Evolutionary conservation across 768 basidiomycete genomes (phyloP).

Genomic region (Fistulinella prunicolor): DNA sequence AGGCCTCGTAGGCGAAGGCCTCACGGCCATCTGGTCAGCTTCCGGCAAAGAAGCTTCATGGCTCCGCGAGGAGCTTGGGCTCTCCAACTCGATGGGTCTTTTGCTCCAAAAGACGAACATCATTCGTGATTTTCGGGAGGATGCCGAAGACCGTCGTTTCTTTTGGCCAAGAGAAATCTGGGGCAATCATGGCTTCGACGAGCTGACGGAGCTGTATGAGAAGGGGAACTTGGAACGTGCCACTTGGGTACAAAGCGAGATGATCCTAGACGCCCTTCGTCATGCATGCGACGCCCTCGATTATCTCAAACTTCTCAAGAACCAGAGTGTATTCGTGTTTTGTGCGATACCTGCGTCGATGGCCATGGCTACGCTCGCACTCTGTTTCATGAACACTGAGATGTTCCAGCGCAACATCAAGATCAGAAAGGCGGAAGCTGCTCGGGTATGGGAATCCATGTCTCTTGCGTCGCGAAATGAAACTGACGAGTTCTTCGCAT

Average conservation of each 20-base stretch:
- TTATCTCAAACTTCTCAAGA: constrained; percentile 81
- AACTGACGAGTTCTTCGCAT: not conserved
- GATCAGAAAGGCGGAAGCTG: constrained; percentile 90
- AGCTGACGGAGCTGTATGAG: constrained; percentile 65
- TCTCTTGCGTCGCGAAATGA: not conserved
- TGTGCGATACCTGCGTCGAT: constrained; percentile 92
- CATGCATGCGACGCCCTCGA: constrained; percentile 87
- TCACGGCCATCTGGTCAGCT: constrained; percentile 83
- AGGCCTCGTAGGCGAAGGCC: constrained; percentile 94
- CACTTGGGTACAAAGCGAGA: constrained; percentile 78
- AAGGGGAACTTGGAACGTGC: constrained; percentile 61
- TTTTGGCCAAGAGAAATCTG: constrained; percentile 98
- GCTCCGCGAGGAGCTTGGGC: constrained; percentile 76
- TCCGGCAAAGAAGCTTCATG: constrained; percentile 77
- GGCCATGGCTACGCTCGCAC: constrained; percentile 90
- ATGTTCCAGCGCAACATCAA: constrained; percentile 91
- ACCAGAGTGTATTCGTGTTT: constrained; percentile 94
- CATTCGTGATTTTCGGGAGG: constrained; percentile 92
- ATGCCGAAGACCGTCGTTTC: constrained; percentile 75
- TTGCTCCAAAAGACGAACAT: constrained; percentile 98
- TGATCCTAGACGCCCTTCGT: constrained; percentile 83
- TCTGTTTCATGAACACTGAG: constrained; percentile 90
- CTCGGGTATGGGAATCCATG: constrained; percentile 49
- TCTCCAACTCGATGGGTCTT: constrained; percentile 93
- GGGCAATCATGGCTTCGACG: constrained; percentile 70